Evolutionary conservation across 768 basidiomycete genomes (phyloP).

Genomic region (Stropharia rugosoannulata): DNA sequence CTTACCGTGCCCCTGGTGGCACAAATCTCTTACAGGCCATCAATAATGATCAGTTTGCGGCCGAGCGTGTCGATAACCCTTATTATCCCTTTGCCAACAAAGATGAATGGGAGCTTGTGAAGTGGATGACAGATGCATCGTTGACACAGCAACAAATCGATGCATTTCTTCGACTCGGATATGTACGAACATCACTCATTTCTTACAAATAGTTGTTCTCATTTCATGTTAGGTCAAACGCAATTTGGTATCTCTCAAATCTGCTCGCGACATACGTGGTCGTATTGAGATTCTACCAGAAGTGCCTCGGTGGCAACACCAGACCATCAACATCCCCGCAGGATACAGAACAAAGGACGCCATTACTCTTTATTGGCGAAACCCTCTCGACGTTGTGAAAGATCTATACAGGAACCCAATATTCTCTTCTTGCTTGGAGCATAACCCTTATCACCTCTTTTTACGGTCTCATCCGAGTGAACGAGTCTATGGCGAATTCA

Average conservation of each 20-base stretch:
- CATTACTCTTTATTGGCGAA: not conserved
- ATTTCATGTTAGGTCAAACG: not conserved
- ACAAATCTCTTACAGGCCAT: not conserved
- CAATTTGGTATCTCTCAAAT: not conserved
- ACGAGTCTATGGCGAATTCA: not conserved
- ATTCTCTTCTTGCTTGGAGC: not conserved
- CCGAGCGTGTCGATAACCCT: not conserved
- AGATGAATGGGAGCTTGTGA: not conserved
- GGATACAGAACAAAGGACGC: not conserved
- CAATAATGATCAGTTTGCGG: not conserved
- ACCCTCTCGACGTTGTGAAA: not conserved
- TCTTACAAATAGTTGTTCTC: not conserved
- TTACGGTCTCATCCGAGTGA: not conserved
- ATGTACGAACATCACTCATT: not conserved
- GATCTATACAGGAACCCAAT: not conserved
- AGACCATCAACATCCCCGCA: not conserved
- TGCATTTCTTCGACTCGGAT: not conserved
- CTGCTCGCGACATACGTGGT: not conserved
- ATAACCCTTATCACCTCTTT: not conserved
- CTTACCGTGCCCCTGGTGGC: not conserved
- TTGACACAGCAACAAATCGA: not conserved
- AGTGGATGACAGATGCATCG: conserved; percentile 1
- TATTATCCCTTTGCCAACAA: conserved; percentile 25
- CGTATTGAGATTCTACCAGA: not conserved
- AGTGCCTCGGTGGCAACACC: not conserved